Base-by-base conservation (phyloP, 768 basidiomycete species). In the Mycena albidolilacea region DNA sequence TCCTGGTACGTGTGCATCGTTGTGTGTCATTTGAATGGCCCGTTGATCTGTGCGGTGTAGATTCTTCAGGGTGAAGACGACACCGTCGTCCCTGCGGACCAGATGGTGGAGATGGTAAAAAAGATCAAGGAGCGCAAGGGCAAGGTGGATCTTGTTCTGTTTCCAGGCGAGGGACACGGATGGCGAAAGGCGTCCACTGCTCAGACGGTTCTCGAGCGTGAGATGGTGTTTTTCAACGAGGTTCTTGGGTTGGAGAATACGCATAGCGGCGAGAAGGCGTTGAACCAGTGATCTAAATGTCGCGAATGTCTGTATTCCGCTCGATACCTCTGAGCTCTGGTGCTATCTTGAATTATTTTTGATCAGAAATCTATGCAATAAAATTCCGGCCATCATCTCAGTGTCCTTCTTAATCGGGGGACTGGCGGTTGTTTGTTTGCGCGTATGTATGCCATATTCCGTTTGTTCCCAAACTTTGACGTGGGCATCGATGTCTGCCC, bases 121-220 rank as follows among this genome's bases (percentile, higher is more conserved):
- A 80, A 77, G 38, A 84, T 89, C 70, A 77, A 82, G 61, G 80
- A 80, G 62, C 77, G 78, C 0, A 80, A 82, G 0, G 85, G 86
- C 0, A 75, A 78, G 37, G 84, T 85, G 21, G 83, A 89, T 72
- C 82, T 87, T 55, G 77, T 85, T 41, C 72, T 84, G 14, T 88
- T 88, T 75, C 82, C 85, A 35, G 88, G 88, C 14, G 87, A 90
- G 72, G 87, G 87, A 0, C 87, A 88, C 70, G 87, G 87, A 3
- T 87, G 83, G 82, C 76, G 85, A 44, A 82, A 82, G 71, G 82
- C 81, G 0, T 85, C 85, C 58, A 87, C 80, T 43, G 83, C 86
- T 43, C 84, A 83, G 69, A 75, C 75, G 0, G 83, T 84, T 10
- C 73, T 87, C 21, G 83, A 86, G 75, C 74, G 70, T 23, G 85